Conservation (phyloP, 306 rosid species). For the Prosopis cineraria region DNA sequence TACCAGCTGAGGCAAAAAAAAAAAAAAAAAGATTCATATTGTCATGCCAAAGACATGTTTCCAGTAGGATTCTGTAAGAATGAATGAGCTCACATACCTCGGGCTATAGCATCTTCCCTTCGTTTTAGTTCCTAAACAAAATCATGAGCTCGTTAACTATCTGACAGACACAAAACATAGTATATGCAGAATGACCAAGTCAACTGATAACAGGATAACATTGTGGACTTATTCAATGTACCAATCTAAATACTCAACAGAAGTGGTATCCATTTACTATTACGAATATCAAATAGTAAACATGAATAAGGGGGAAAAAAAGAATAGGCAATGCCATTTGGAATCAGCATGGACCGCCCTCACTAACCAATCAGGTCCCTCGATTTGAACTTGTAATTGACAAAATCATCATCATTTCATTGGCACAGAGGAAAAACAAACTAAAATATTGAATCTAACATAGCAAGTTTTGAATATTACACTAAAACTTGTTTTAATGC, state of each 20-base stretch:
- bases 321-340: not conserved
- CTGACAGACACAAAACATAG: slow-evolving; percentile 12
- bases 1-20: slow-evolving; percentile 64
- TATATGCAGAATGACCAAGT: slow-evolving; percentile 24
- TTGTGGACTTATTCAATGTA: not conserved
- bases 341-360: not conserved
- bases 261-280: slow-evolving; percentile 6
- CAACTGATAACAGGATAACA: slow-evolving; percentile 28
- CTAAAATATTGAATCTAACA: slow-evolving; percentile 17
- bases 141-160: slow-evolving; percentile 36
- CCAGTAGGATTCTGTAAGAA: slow-evolving; percentile 11
- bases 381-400: not conserved
- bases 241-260: slow-evolving; percentile 1
- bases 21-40: slow-evolving; percentile 6
- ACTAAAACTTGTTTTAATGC: slow-evolving; percentile 6
- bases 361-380: slow-evolving; percentile 19
- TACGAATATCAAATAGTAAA: slow-evolving; percentile 6
- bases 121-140: slow-evolving; percentile 77
- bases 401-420: slow-evolving; percentile 2
- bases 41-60: slow-evolving; percentile 19
- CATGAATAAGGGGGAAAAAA: too few relatives aligned
- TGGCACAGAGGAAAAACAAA: not conserved
- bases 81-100: slow-evolving; percentile 58
- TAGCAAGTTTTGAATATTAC: slow-evolving; percentile 15
- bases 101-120: slow-evolving; percentile 74